A percentile compares a stretch with the other conserved stretches of the same genome.
phyloP scores from a whole-genome alignment of 2,329 filamentous ascomycete species.

The Penicillium sp. region DNA sequence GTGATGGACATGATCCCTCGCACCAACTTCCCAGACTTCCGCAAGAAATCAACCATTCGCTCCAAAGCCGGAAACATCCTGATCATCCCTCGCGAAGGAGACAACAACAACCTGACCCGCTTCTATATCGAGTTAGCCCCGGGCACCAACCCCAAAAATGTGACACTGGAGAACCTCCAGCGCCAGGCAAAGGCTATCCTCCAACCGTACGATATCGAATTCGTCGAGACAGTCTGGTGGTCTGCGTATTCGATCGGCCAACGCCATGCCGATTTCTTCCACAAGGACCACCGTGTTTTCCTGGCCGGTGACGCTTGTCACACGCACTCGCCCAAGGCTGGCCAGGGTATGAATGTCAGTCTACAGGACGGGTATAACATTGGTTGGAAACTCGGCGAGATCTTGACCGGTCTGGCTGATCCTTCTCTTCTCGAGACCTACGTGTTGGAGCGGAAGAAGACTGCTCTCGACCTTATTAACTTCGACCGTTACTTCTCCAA shows the following conservation, averaged over 20 bases:
- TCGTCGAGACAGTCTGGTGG: slow-evolving; percentile 68
- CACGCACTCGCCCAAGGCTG: slow-evolving; percentile 74
- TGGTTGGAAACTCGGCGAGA: slow-evolving; percentile 64
- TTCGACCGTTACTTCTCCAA: slow-evolving; percentile 64
- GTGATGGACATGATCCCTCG: slow-evolving; percentile 60
- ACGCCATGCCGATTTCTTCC: slow-evolving; percentile 72
- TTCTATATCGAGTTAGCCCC: slow-evolving; percentile 67
- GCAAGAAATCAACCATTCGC: slow-evolving; percentile 57
- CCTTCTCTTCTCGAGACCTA: slow-evolving; percentile 60
- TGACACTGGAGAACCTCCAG: slow-evolving; percentile 62
- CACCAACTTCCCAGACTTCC: slow-evolving; percentile 59
- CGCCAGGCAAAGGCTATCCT: slow-evolving; percentile 60
- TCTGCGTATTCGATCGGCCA: slow-evolving; percentile 74
- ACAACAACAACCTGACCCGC: slow-evolving; percentile 61
- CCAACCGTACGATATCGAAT: slow-evolving; percentile 60
- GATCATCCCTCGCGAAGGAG: slow-evolving; percentile 62
- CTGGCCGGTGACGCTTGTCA: slow-evolving; percentile 71
- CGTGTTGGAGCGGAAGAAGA: slow-evolving; percentile 58
- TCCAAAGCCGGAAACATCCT: slow-evolving; percentile 54
- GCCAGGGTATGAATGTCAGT: slow-evolving; percentile 63
- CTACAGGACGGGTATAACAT: slow-evolving; percentile 67
- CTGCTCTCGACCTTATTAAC: slow-evolving; percentile 64
- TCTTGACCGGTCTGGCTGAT: slow-evolving; percentile 54
- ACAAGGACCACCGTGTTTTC: slow-evolving; percentile 69
- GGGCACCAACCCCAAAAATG: slow-evolving; percentile 57